phyloP scores from a whole-genome alignment of 2,329 filamentous ascomycete species.

The Colletotrichum sp. region DNA sequence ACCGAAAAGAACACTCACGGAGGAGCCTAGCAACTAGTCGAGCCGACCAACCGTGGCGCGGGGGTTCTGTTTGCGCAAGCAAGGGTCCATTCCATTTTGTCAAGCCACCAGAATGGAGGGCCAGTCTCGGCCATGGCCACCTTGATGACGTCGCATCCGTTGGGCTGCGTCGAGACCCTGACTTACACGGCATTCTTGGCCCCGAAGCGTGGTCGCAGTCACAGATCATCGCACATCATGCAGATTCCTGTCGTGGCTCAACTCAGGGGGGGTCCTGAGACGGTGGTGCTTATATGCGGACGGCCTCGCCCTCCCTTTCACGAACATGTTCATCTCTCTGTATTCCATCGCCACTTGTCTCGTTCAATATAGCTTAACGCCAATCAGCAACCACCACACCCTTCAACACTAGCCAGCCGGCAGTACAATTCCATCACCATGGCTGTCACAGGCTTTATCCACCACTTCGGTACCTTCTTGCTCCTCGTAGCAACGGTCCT shows the following conservation, averaged over 20 bases:
- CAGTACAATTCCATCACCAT: conserved; percentile 36
- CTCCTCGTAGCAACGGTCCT: conserved; percentile 60
- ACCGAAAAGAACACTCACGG: background rate
- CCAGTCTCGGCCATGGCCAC: background rate
- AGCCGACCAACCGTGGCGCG: conserved; percentile 11
- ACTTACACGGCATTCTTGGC: conserved; percentile 15
- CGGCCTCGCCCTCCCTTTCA: background rate
- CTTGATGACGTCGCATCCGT: conserved; percentile 15
- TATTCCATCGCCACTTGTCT: background rate
- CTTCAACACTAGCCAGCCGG: background rate
- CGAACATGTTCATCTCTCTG: background rate
- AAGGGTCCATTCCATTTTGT: background rate
- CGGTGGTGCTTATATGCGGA: conserved; percentile 19
- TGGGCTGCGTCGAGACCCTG: conserved; percentile 4
- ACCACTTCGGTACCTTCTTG: conserved; percentile 63
- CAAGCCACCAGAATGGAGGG: background rate
- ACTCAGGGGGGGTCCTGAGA: background rate
- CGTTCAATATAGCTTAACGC: background rate
- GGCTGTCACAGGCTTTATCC: conserved; percentile 54
- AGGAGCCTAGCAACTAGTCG: background rate
- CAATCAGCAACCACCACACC: background rate
- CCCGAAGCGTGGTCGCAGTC: conserved; percentile 1
- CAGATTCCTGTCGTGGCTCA: conserved; percentile 1
- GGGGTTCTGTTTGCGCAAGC: background rate
- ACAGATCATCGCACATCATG: conserved; percentile 14